phyloP scores from a whole-genome alignment of 192 early-diverging fungal species.

The Backusella luteola region DNA sequence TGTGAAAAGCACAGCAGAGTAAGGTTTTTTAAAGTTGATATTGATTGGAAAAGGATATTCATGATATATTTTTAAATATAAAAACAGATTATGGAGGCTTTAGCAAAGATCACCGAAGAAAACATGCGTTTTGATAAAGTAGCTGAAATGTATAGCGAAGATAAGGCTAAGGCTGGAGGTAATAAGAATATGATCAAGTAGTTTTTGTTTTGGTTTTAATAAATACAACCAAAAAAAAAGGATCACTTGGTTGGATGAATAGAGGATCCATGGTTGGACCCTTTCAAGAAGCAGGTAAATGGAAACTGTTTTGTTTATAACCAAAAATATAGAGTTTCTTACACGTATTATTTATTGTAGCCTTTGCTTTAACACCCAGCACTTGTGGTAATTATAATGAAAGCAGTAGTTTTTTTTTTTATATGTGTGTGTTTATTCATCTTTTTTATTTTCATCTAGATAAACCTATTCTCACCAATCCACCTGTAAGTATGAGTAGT shows the following conservation, averaged over 20 bases:
- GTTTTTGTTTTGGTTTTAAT: neutral
- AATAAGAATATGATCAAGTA: conserved; percentile 15
- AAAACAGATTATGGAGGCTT: conserved; percentile 53
- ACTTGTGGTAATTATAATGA: conserved; percentile 43
- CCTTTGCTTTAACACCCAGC: conserved; percentile 71
- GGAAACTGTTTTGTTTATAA: neutral
- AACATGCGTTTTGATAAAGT: conserved; percentile 64
- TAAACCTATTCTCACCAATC: conserved; percentile 67
- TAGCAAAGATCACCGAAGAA: conserved; percentile 58
- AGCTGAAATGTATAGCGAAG: conserved; percentile 74
- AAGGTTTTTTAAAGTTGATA: neutral
- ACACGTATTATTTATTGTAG: conserved; percentile 25
- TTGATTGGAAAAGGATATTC: neutral
- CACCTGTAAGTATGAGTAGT: conserved; percentile 48
- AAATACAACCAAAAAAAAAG: conserved; percentile 17
- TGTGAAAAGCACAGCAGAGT: conserved; percentile 81
- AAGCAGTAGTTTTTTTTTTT: neutral
- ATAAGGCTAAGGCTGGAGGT: conserved; percentile 81
- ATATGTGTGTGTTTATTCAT: neutral
- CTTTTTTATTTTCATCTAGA: conserved; percentile 20
- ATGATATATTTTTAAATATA: neutral
- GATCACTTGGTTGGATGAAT: conserved; percentile 71
- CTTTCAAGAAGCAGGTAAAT: conserved; percentile 67
- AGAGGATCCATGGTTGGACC: conserved; percentile 73
- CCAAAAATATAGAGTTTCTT: neutral